Percentiles rank a stretch among this genome's conserved stretches.
Evolutionary conservation across 2,329 filamentous ascomycete genomes (phyloP).

Genomic region (Aspergillus sp.): DNA sequence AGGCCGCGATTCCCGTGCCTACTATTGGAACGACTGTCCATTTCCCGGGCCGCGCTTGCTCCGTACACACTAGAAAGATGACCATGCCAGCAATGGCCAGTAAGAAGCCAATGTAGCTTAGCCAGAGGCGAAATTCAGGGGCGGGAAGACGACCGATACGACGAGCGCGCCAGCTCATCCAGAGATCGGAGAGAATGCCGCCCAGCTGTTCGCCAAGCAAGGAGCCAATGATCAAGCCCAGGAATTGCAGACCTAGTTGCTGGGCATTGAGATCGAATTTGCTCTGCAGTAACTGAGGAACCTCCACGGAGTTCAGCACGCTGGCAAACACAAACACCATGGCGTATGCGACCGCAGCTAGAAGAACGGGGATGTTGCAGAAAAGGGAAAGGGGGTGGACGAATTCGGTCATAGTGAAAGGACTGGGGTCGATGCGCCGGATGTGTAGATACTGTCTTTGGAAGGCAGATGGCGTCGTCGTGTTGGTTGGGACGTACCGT

Average conservation of each 20-base stretch:
- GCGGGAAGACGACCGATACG: conserved; percentile 30
- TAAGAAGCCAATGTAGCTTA: conserved; percentile 47
- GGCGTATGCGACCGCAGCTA: conserved; percentile 47
- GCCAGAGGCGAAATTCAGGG: conserved; percentile 50
- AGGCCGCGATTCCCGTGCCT: conserved; percentile 45
- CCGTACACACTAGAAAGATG: conserved; percentile 48
- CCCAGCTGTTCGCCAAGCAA: conserved; percentile 53
- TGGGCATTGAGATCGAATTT: conserved; percentile 51
- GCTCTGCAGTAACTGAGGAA: conserved; percentile 49
- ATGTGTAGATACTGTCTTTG: conserved; percentile 38
- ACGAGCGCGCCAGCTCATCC: conserved; percentile 42
- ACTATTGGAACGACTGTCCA: conserved; percentile 52
- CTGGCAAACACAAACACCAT: conserved; percentile 51
- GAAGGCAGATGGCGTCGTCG: conserved; percentile 23
- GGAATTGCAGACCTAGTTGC: conserved; percentile 51
- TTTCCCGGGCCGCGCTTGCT: conserved; percentile 34
- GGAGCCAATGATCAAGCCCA: conserved; percentile 51
- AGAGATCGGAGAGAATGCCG: conserved; percentile 47
- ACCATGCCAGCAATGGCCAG: conserved; percentile 47
- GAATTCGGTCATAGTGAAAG: conserved; percentile 43
- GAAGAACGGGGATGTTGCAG: conserved; percentile 40
- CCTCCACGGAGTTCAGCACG: conserved; percentile 50
- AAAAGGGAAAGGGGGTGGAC: conserved; percentile 43
- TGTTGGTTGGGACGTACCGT: conserved; percentile 34
- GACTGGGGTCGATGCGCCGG: conserved; percentile 45